A percentile compares a stretch with the other conserved stretches of the same genome.
phyloP scores from a whole-genome alignment of 441 rosid species.

The Pelargonium cotyledonis region DNA sequence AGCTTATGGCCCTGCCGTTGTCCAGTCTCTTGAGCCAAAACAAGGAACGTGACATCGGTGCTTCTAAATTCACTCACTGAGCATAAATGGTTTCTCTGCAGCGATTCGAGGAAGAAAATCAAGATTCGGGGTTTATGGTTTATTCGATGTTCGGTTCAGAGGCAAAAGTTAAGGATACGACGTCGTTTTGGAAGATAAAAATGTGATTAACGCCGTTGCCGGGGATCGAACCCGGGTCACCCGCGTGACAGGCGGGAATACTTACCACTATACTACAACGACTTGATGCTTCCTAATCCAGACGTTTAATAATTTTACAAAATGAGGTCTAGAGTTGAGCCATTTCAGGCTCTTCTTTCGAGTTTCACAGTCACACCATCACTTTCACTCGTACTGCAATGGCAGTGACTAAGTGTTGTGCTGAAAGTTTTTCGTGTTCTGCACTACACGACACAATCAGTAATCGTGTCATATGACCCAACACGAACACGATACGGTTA shows the following conservation, averaged over 20 bases:
- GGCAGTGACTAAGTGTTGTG: no score
- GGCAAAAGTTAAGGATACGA: background rate
- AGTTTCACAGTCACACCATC: no score
- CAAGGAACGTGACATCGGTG: background rate
- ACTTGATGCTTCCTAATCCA: no score
- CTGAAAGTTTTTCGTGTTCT: no score
- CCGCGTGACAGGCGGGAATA: constrained; percentile 91
- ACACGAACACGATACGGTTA: no score
- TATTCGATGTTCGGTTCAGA: background rate
- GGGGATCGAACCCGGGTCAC: constrained; percentile 95
- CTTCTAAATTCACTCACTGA: background rate
- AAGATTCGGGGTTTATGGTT: background rate
- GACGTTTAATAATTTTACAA: no score
- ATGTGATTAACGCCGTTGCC: constrained; percentile 36
- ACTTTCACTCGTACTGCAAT: no score
- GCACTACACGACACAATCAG: no score
- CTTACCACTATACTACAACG: constrained; percentile 93
- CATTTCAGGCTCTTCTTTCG: no score
- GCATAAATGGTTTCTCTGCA: background rate
- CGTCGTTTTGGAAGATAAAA: background rate
- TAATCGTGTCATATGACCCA: no score
- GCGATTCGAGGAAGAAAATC: background rate
- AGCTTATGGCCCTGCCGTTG: background rate
- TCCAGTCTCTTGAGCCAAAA: background rate
- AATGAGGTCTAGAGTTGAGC: no score